Base-by-base conservation (phyloP, 2,329 filamentous ascomycete genomes). In the Talaromyces sp. region DNA sequence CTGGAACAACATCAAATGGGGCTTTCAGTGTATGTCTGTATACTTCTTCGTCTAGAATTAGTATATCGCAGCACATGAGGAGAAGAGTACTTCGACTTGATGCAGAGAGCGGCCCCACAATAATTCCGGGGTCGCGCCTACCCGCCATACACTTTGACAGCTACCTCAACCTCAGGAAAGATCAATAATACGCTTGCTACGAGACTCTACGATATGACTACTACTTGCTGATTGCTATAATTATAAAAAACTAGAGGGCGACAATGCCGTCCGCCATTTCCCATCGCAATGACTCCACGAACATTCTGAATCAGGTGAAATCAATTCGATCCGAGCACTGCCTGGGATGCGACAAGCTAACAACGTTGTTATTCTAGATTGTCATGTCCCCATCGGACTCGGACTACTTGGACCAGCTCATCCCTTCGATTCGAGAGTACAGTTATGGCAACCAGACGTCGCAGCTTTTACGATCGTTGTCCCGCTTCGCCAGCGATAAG, bases 321-420 rank as follows among this genome's bases (percentile, higher is more conserved):
- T 22, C 52, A 33, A 50, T 64, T 35, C 13, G 50, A 19, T 54
- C 31, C 35, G 31, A 60, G 33, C 45, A 52, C 4, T 61, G 43
- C 27, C 47, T 64, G 14, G 45, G 59, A 22, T 64, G 41, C 50
- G 56, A 27, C 52, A 7, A 41, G 41, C 47, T 62, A 68, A 72
- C 63, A 70, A 56, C 16, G 16, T 50, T 13, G 33, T 13, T 19
- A 43, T 47, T 47, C 50, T 75, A 99, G 92, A 96, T 98, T 70
- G 93, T 97, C 67, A 87, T 96, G 71, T 93, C 94, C 2, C 90
- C 93, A 13, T 93, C 93, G 24, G 94, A 98, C 73, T 86, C 90
- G 59, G 95, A 99, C 72, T 98, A 97, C 74, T 88, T 99, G 68
- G 95, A 98, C 76, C 94, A 97, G 74, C 82, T 99, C 60, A 97